These are phyloP conservation scores for Wickerhamomyces bisporus DNA, from an alignment of 805 yeast genomes.

Conservation along the genomic window DNA sequence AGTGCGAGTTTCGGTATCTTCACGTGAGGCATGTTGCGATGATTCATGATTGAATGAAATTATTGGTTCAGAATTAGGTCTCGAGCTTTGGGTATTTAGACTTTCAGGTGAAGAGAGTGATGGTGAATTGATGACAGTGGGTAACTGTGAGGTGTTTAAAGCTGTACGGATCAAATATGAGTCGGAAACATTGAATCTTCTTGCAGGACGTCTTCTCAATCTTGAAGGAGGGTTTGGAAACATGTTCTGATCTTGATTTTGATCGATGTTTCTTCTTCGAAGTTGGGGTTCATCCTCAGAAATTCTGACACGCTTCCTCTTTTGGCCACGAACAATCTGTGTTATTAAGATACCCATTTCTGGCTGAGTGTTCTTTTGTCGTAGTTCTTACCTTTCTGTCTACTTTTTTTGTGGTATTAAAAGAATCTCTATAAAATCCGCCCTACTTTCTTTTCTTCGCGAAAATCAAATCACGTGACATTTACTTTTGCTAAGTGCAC, in stretches of 20 bases:
- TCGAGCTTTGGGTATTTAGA: no score
- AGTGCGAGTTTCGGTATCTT: slow-evolving; percentile 2
- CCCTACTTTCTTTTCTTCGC: no score
- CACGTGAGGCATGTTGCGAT: no score
- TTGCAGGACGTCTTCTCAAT: slow-evolving; percentile 8
- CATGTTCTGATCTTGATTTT: background rate
- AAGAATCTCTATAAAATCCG: no score
- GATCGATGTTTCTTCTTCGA: background rate
- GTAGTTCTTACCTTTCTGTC: no score
- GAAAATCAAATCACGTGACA: background rate
- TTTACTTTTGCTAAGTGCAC: no score
- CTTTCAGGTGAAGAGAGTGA: no score
- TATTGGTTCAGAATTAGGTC: background rate
- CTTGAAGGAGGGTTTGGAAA: background rate
- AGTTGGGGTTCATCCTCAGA: slow-evolving; percentile 5
- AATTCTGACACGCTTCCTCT: slow-evolving; percentile 6
- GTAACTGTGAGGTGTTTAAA: background rate
- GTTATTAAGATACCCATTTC: slow-evolving; percentile 1
- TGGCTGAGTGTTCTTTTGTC: background rate
- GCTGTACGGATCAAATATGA: background rate
- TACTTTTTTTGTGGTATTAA: background rate
- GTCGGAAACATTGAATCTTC: slow-evolving; percentile 2
- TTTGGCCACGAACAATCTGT: background rate
- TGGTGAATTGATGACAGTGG: background rate
- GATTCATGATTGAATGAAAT: no score